Evolutionary conservation across 208 protist species (phyloP).

Genomic region (Phytomonas sp.): DNA sequence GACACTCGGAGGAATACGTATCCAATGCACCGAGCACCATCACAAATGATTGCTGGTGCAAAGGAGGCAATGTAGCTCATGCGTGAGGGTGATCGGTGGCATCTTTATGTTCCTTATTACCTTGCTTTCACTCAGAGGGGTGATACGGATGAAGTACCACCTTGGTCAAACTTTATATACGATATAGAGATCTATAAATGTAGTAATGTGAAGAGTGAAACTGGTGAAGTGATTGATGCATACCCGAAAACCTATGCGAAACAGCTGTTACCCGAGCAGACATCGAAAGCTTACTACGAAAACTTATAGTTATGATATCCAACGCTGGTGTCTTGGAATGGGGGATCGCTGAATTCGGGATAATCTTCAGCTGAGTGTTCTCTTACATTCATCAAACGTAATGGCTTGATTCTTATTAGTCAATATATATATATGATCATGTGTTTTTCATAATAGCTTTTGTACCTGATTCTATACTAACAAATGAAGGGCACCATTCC

Average conservation of each 20-base stretch:
- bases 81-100: conserved; percentile 77
- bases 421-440: no score
- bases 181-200: conserved; percentile 59
- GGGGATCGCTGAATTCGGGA: no score
- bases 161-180: conserved; percentile 41
- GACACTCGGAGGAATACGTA: conserved; percentile 30
- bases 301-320: no score
- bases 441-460: no score
- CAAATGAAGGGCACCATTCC: not conserved
- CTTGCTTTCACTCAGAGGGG: conserved; percentile 63
- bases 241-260: conserved; percentile 39
- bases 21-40: conserved; percentile 48
- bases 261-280: conserved; percentile 4
- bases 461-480: no score
- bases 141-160: conserved; percentile 29
- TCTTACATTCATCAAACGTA: no score
- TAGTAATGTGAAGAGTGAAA: conserved; percentile 29
- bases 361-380: no score
- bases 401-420: no score
- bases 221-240: conserved; percentile 42
- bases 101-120: conserved; percentile 55
- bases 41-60: conserved; percentile 47
- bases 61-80: conserved; percentile 79
- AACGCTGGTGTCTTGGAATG: no score
- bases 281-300: not conserved